Percentiles rank a stretch among this genome's conserved stretches.
Conservation (phyloP, 2,329 filamentous ascomycete genomes). For the Phyllosticta citribraziliensis region DNA sequence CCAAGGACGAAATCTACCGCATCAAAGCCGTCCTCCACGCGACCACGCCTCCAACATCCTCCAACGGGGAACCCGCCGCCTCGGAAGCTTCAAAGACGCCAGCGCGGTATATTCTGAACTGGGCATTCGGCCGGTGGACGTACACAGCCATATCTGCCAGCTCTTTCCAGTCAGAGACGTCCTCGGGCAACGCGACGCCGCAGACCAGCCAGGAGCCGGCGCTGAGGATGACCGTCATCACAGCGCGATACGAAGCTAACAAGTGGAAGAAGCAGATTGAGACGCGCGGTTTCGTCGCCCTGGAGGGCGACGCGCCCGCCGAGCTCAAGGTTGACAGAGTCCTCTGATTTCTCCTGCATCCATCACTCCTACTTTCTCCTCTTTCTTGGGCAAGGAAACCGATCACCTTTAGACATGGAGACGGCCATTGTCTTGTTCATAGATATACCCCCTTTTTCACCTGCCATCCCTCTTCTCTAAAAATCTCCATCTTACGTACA, state of each 20-base stretch:
- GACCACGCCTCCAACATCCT: slow-evolving; percentile 37
- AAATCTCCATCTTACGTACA: not conserved
- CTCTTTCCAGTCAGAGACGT: slow-evolving; percentile 14
- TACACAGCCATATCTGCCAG: slow-evolving; percentile 53
- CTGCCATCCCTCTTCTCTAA: not conserved
- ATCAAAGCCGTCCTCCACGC: slow-evolving; percentile 66
- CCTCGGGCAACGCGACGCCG: slow-evolving; percentile 16
- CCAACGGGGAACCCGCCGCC: slow-evolving; percentile 28
- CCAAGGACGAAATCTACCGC: slow-evolving; percentile 90
- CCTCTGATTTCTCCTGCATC: not conserved
- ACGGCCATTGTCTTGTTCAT: not conserved
- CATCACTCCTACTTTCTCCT: not conserved
- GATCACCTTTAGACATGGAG: not conserved
- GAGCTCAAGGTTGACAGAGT: slow-evolving; percentile 1
- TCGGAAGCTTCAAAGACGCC: slow-evolving; percentile 27
- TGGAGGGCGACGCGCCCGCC: slow-evolving; percentile 14
- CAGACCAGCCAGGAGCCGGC: slow-evolving; percentile 40
- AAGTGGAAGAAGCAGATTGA: slow-evolving; percentile 71
- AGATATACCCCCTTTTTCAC: not conserved
- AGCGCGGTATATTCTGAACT: slow-evolving; percentile 80
- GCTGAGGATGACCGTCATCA: slow-evolving; percentile 65
- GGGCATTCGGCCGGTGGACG: slow-evolving; percentile 94
- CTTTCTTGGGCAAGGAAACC: not conserved
- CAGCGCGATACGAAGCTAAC: slow-evolving; percentile 61
- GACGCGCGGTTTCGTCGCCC: slow-evolving; percentile 35